Percentiles rank a stretch among this genome's conserved stretches.
These are phyloP conservation scores for Ustilago shanxiensis DNA, from an alignment of 1,284 basidiomycete species.

Conservation along the genomic window DNA sequence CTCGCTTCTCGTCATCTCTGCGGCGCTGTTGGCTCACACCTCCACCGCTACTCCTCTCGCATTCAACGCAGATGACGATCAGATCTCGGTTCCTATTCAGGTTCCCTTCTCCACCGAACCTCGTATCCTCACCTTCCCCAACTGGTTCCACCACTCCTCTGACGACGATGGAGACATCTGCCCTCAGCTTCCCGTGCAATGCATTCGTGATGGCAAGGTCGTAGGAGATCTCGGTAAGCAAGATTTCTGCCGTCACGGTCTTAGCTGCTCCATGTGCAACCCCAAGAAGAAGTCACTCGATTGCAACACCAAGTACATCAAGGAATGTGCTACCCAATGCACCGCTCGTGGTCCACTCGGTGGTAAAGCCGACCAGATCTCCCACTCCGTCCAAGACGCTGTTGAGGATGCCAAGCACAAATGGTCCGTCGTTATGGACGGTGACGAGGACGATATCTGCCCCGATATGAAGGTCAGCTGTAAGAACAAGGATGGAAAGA, in stretches of 20 bases:
- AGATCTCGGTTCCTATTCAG: slow-evolving; percentile 52
- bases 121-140: slow-evolving; percentile 40
- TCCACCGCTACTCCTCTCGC: slow-evolving; percentile 30
- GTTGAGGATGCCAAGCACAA: not conserved
- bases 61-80: slow-evolving; percentile 39
- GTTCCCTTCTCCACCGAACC: slow-evolving; percentile 37
- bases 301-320: slow-evolving; percentile 54
- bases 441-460: slow-evolving; percentile 52
- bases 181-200: slow-evolving; percentile 40
- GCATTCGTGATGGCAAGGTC: slow-evolving; percentile 48
- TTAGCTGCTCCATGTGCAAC: slow-evolving; percentile 34
- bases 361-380: slow-evolving; percentile 20
- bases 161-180: slow-evolving; percentile 47
- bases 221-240: slow-evolving; percentile 52
- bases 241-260: slow-evolving; percentile 40
- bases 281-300: slow-evolving; percentile 50
- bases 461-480: slow-evolving; percentile 54
- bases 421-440: slow-evolving; percentile 4
- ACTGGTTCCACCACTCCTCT: slow-evolving; percentile 40
- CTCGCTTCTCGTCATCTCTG: slow-evolving; percentile 32
- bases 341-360: slow-evolving; percentile 51
- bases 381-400: not conserved
- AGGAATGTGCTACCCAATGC: slow-evolving; percentile 43
- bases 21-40: slow-evolving; percentile 18
- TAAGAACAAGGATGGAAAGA: slow-evolving; percentile 47